Base-by-base conservation (phyloP, 495 filamentous ascomycete genomes). In the Neohortaea acidophila region DNA sequence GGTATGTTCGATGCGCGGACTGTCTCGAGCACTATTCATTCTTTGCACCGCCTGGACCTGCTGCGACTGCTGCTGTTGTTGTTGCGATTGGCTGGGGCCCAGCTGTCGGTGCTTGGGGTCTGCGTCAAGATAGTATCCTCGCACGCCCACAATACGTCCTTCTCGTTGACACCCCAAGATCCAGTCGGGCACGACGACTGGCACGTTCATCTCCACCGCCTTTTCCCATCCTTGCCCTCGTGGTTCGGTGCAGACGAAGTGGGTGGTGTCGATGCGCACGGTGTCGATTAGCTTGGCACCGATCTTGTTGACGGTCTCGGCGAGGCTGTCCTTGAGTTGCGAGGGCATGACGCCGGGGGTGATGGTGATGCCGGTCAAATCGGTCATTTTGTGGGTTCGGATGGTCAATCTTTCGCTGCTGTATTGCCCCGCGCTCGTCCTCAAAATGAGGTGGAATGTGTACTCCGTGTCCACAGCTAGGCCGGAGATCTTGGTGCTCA, bases 161-260 rank as follows among this genome's bases (percentile, higher is more conserved):
- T 85, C 85, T 18, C 79, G 64, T 63, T 99, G 89, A 56, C 89
- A 99, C 9, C 81, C 85, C 41, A 87, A 77, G 15, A 99, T 70
- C 89, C 89, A 99, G 57, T 96, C 91, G 14, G 91, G 91, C 43
- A 85, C 68, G n/a, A 99, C 91, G 9, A 96, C 83, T 5, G 89
- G 89, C 32, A 99, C 91, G 61, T 96, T 99, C 75, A 89, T 89
- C 62, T 94, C 87, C 26, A 84, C 76, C 11, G 91, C 89, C 57
- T 83, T 85, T 61, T 96, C 91, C 91, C 91, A 99, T 17, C 73
- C 66, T 31, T 78, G 68, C 7, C 89, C 89, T 13, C 85, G 65
- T 2, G 87, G 87, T 54, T 99, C 91, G n/a, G 81, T 87, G 47
- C 87, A 94, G 34, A 99, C 86, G 56, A 96, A 99, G 59, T 99